These are phyloP conservation scores for Apophysomyces ossiformis DNA, from an alignment of 371 early-diverging fungal genomes.

Conservation along the genomic window DNA sequence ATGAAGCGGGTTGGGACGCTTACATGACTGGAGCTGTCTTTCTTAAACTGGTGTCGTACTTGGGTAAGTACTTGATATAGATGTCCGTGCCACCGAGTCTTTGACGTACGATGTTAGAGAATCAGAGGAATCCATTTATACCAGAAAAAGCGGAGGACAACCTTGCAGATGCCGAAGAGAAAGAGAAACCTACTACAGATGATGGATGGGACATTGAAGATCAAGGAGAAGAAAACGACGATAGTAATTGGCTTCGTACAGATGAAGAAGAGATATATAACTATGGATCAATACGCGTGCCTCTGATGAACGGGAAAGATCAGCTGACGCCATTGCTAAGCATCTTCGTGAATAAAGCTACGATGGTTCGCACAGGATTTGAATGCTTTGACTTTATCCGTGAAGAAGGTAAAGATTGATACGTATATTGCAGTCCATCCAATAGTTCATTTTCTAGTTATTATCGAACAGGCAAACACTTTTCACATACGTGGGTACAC, in stretches of 20 bases:
- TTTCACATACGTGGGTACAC: conserved; percentile 18
- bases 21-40: conserved; percentile 76
- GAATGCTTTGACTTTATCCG: conserved; percentile 42
- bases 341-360: conserved; percentile 35
- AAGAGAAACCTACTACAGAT: conserved; percentile 17
- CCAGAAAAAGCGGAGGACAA: conserved; percentile 18
- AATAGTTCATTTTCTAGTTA: conserved; percentile 5
- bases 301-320: conserved; percentile 21
- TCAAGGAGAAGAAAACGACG: conserved; percentile 27
- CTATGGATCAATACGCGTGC: conserved; percentile 39
- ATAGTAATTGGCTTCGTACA: conserved; percentile 19
- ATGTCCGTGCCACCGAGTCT: not conserved
- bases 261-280: conserved; percentile 43
- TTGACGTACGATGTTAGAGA: conserved; percentile 8
- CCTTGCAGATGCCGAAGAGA: conserved; percentile 20
- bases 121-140: conserved; percentile 22
- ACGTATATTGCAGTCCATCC: too few relatives aligned
- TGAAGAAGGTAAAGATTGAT: conserved; percentile 16
- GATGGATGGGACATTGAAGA: conserved; percentile 49
- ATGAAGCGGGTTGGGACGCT: conserved; percentile 94
- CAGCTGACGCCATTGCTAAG: conserved; percentile 23
- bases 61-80: conserved; percentile 25
- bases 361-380: conserved; percentile 40
- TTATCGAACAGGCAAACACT: conserved; percentile 19
- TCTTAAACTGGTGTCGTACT: conserved; percentile 34